Base-by-base conservation (phyloP, 257 asterid species). In the Thymus quinquecostatus region DNA sequence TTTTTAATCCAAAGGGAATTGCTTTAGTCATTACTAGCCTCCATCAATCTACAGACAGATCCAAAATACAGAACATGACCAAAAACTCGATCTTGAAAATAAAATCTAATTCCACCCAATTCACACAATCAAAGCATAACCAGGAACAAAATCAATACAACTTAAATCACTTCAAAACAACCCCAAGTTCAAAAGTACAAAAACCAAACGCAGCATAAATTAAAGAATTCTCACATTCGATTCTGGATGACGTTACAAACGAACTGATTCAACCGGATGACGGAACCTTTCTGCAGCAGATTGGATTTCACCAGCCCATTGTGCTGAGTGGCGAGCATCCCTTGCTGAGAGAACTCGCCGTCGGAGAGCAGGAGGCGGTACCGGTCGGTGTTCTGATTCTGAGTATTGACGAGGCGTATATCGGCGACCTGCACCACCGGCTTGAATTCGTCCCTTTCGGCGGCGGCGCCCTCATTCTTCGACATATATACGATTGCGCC, bases 311-410 rank as follows among this genome's bases (percentile, higher is more conserved):
- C 92, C 79, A 95, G 73, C 0, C 86, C 86, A 72, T 92, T 95
- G 2, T 67, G 84, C 83, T 92, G 98, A 59, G 92, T 88, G 33
- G 87, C 94, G 77, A 95, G 83, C 99, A 95, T 95, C 2, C 94
- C 96, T 78, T 92, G 96, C 85, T 86, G 92, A 28, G 73, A 3
- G 65, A 75, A 78, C 8, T 28, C 6, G 0, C 98, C 98, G 58
- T 95, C 99, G 6, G 99, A 95, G 2, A 95, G 75, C 47, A 89
- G 29, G 10, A 92, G 10, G 61, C 99, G 83, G 29, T 82, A 89
- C 8, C 99, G 72, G 62, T 92, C 97, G 21, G 64, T 54, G 74
- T 14, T 76, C 76, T 78, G 87, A 28, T 68, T 82, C 80, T 78
- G 81, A 9, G 96, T 64, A 54, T 77, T 81, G 57, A 92, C 86